Evolutionary conservation across 2,329 filamentous ascomycete species (phyloP).

Genomic region (Paracamarosporium sp.): DNA sequence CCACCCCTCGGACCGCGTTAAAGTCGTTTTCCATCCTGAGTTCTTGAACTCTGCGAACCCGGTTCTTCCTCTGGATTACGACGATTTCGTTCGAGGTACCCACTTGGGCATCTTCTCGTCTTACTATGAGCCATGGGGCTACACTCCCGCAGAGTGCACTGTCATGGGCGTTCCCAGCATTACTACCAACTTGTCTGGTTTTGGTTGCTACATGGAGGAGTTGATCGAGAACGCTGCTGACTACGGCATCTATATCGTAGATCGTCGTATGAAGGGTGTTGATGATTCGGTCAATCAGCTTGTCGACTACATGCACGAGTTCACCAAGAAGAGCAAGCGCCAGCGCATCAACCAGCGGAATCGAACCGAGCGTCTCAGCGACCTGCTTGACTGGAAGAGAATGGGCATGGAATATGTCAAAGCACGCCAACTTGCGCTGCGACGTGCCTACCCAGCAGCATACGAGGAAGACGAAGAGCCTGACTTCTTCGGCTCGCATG

Average conservation of each 20-base stretch:
- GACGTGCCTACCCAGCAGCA: slow-evolving; percentile 87
- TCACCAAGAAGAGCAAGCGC: slow-evolving; percentile 88
- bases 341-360: slow-evolving; percentile 99
- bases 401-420: slow-evolving; percentile 99
- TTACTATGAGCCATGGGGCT: slow-evolving; percentile 99
- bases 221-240: slow-evolving; percentile 97
- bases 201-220: slow-evolving; percentile 99
- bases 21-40: slow-evolving; percentile 97
- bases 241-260: slow-evolving; percentile 99
- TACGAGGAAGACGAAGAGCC: slow-evolving; percentile 81
- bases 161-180: slow-evolving; percentile 99
- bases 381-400: slow-evolving; percentile 97
- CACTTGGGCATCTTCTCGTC: slow-evolving; percentile 95
- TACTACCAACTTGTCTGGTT: slow-evolving; percentile 96
- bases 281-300: slow-evolving; percentile 98
- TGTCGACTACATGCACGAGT: slow-evolving; percentile 91
- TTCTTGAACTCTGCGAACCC: slow-evolving; percentile 97
- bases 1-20: slow-evolving; percentile 91
- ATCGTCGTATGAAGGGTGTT: slow-evolving; percentile 91
- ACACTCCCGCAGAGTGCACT: slow-evolving; percentile 96
- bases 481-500: slow-evolving; percentile 89
- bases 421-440: slow-evolving; percentile 87
- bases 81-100: slow-evolving; percentile 97
- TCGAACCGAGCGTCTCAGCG: slow-evolving; percentile 91
- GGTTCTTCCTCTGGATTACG: slow-evolving; percentile 93